These are phyloP conservation scores for Calonectria pteridis DNA, from an alignment of 2,329 filamentous ascomycete genomes.

Conservation along the genomic window DNA sequence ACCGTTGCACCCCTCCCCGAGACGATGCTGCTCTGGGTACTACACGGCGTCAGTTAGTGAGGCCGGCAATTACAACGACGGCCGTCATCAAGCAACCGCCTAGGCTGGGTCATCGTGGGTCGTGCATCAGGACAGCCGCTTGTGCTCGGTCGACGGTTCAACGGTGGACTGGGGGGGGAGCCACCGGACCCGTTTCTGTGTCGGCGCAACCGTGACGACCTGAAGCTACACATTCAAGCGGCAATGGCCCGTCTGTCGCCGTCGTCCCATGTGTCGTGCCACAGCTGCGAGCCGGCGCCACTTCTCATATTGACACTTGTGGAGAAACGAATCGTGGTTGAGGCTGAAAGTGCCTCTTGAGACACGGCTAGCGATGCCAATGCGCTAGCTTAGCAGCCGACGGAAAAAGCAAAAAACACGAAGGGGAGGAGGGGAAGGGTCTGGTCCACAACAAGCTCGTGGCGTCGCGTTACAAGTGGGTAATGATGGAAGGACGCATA, in stretches of 20 bases:
- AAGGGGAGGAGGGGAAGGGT: conserved; percentile 26
- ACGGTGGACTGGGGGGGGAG: background rate
- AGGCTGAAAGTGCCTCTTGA: conserved; percentile 41
- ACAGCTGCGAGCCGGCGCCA: conserved; percentile 35
- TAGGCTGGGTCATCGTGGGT: conserved; percentile 27
- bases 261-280: conserved; percentile 45
- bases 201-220: conserved; percentile 33
- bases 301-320: conserved; percentile 30
- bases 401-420: conserved; percentile 32
- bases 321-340: conserved; percentile 36
- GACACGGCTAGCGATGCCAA: conserved; percentile 37
- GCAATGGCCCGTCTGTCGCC: conserved; percentile 35
- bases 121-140: conserved; percentile 22
- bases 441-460: conserved; percentile 42
- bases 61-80: conserved; percentile 38
- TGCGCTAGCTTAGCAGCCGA: conserved; percentile 36
- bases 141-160: background rate
- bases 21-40: conserved; percentile 33
- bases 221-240: conserved; percentile 37
- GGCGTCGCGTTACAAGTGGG: conserved; percentile 37
- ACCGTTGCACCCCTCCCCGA: conserved; percentile 32
- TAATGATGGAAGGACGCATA: conserved; percentile 31
- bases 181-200: conserved; percentile 21
- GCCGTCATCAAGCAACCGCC: conserved; percentile 18
- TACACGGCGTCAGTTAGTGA: conserved; percentile 23